phyloP scores from a whole-genome alignment of 768 basidiomycete species.

The Termitomyces sp. region DNA sequence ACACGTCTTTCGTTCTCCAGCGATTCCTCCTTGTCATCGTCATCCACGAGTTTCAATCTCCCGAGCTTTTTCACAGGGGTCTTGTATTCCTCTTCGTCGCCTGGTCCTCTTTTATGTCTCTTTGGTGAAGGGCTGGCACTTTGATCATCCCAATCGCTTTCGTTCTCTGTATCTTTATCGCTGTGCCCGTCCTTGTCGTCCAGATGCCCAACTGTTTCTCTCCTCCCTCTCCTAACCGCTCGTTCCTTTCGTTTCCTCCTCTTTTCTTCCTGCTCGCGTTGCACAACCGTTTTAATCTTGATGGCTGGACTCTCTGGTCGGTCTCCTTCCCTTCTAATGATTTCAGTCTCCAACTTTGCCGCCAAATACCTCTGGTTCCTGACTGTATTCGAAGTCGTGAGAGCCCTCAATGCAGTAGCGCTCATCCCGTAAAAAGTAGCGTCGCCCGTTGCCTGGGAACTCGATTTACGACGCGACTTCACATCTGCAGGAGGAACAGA shows the following conservation, averaged over 20 bases:
- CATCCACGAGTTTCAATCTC: constrained; percentile 35
- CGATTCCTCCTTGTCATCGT: constrained; percentile 22
- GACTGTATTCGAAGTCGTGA: constrained; percentile 68
- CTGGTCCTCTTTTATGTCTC: constrained; percentile 59
- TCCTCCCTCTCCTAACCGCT: constrained; percentile 53
- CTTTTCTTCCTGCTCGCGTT: constrained; percentile 64
- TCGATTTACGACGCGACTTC: constrained; percentile 38
- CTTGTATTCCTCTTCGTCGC: constrained; percentile 78
- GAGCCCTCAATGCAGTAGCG: constrained; percentile 57
- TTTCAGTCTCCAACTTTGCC: constrained; percentile 59
- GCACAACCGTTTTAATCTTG: constrained; percentile 60
- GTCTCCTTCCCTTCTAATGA: constrained; percentile 61
- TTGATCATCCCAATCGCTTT: constrained; percentile 18
- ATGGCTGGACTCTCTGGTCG: constrained; percentile 78
- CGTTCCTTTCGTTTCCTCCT: constrained; percentile 47
- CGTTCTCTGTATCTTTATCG: constrained; percentile 18
- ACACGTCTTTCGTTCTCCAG: constrained; percentile 48
- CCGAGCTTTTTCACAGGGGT: constrained; percentile 45
- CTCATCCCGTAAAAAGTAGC: constrained; percentile 61
- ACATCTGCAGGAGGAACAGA: constrained; percentile 12
- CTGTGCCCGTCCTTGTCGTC: constrained; percentile 25
- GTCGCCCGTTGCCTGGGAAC: constrained; percentile 23
- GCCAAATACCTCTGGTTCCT: constrained; percentile 65
- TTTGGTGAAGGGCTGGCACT: constrained; percentile 11
- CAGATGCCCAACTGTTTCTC: constrained; percentile 17